Base-by-base conservation (phyloP, 768 basidiomycete genomes). In the Pulveroboletus frians region DNA sequence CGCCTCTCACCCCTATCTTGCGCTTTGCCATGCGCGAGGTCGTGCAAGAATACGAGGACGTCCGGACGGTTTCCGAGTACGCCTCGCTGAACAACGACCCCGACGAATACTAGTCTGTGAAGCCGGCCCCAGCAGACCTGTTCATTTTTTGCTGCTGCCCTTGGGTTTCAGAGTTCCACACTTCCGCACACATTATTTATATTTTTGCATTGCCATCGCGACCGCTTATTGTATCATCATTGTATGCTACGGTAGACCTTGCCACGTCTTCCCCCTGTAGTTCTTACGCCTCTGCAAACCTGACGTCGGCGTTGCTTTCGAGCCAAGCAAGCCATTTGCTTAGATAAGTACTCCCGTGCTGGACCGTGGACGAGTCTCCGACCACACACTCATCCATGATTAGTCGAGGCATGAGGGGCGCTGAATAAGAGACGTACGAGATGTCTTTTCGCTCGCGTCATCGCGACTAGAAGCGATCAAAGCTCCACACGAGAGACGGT, bases 261-360 rank as follows among this genome's bases (percentile, higher is more conserved):
- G 6, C 14, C 31, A 27, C 26, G 31, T 27, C 29, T 36, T 10
- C 20, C 21, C 15, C 8, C 14, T 45, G n/a, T 17, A 41, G 32
- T n/a, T 38, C 17, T 36, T 46, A 59, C 15, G 78, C 60, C 4
- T 85, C 92, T 1, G 86, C 88, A 68, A 84, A 96, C 56, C 88
- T 79, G 15, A 98, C 85, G 62, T 97, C 94, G 18, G 92, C 93
- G 59, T 95, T 82, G 8, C 74, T 74, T 56, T 98, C 95, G 11
- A 98, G 69, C 91, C 92, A 98, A 3, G 73, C 71, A 57, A 96
- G 78, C 96, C 96, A 99, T 52, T 79, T 79, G 65, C 88, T 91
- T 32, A 99, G 69, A 68, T 88, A 98, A 35, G 73, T 61, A 20
- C 89, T 82, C 5, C 95, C 95, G 58, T 94, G 85, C 29, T 76